phyloP scores from a whole-genome alignment of 805 yeast genomes.

The Blastobotrys peoriensis region DNA sequence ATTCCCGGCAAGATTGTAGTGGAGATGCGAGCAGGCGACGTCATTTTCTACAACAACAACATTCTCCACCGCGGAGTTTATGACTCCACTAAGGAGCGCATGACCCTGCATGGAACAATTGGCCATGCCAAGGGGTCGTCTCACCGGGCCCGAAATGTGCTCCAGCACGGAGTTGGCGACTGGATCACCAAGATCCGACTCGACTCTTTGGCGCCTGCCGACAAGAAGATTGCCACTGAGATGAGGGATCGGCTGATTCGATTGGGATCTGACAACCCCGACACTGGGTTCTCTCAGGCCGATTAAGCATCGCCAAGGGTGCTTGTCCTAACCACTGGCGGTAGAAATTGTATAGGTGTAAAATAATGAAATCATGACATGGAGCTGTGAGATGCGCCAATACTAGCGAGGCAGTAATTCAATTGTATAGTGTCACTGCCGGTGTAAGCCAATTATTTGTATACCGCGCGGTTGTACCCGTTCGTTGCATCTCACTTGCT shows the following conservation, averaged over 20 bases:
- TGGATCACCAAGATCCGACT: slow-evolving; percentile 29
- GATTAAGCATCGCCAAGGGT: slow-evolving; percentile 2
- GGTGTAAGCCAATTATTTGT: no score
- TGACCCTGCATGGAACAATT: slow-evolving; percentile 47
- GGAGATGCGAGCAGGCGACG: slow-evolving; percentile 43
- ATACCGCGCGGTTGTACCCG: no score
- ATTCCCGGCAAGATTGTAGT: slow-evolving; percentile 36
- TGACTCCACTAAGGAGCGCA: slow-evolving; percentile 33
- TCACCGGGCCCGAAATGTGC: slow-evolving; percentile 43
- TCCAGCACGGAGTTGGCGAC: slow-evolving; percentile 46
- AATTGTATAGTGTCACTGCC: no score
- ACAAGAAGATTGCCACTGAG: neutral
- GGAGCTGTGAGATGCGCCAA: no score
- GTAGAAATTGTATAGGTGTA: no score
- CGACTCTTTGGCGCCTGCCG: neutral
- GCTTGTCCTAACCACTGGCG: no score
- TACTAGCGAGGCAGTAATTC: no score
- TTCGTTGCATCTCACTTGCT: no score
- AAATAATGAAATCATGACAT: no score
- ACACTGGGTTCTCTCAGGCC: slow-evolving; percentile 5
- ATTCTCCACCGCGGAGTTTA: slow-evolving; percentile 45
- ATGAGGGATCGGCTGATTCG: slow-evolving; percentile 6
- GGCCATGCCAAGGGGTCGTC: slow-evolving; percentile 40
- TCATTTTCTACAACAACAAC: slow-evolving; percentile 45
- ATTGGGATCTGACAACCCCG: slow-evolving; percentile 4